Evolutionary conservation across 2,329 filamentous ascomycete species (phyloP).

Genomic region (Coniochaeta sp.): DNA sequence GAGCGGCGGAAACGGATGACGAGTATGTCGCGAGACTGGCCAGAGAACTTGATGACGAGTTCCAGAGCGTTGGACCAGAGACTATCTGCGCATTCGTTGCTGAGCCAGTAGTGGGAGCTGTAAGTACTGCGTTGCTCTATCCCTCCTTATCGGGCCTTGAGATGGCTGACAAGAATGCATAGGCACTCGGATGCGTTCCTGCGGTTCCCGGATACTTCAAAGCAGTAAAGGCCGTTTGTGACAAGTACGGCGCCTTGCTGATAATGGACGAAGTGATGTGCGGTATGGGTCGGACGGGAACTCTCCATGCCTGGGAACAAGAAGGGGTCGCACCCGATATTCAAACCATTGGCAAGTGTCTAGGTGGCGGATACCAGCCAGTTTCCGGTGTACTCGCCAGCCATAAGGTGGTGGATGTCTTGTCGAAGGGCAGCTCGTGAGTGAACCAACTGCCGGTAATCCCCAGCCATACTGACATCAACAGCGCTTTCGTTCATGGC

Average conservation of each 20-base stretch:
- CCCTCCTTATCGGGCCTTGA: background rate
- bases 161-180: background rate
- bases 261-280: conserved; percentile 63
- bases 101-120: conserved; percentile 67
- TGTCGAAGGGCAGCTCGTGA: conserved; percentile 31
- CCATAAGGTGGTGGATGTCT: conserved; percentile 37
- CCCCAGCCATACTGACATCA: background rate
- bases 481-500: conserved; percentile 47
- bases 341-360: conserved; percentile 55
- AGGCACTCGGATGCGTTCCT: conserved; percentile 46
- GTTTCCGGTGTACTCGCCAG: conserved; percentile 53
- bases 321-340: conserved; percentile 54
- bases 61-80: conserved; percentile 54
- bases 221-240: conserved; percentile 46
- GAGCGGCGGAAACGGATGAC: conserved; percentile 42
- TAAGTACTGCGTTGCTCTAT: conserved; percentile 26
- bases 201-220: conserved; percentile 45
- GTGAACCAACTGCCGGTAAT: conserved; percentile 11
- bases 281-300: conserved; percentile 55
- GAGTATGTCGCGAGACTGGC: conserved; percentile 56
- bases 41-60: conserved; percentile 60
- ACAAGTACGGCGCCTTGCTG: conserved; percentile 46
- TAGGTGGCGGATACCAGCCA: conserved; percentile 54
- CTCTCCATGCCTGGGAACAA: conserved; percentile 57
- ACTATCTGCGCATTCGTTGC: conserved; percentile 67